Conservation (phyloP, 345 rosid genomes). For the Murraya koenigii region DNA sequence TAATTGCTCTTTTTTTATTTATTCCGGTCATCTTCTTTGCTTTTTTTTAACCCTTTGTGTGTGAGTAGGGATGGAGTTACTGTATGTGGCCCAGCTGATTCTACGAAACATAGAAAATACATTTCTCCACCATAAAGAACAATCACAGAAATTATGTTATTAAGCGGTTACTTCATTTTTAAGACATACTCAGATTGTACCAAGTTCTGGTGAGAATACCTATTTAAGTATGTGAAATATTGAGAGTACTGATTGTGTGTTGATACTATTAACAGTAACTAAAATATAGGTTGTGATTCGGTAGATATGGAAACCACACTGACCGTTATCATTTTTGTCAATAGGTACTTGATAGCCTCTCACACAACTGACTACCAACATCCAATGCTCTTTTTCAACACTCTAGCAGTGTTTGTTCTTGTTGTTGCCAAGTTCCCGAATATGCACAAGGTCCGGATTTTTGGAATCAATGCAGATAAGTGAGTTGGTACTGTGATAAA, state of each 20-base stretch:
- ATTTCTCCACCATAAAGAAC: background rate
- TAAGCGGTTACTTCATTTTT: background rate
- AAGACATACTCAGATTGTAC: background rate
- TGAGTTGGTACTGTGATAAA: constrained; percentile 22
- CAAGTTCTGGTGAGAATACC: background rate
- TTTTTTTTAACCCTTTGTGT: background rate
- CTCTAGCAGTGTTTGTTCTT: constrained; percentile 77
- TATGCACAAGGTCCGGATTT: constrained; percentile 99
- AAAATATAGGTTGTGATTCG: background rate
- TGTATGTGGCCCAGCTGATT: background rate
- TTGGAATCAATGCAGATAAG: constrained; percentile 87
- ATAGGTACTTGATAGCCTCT: constrained; percentile 93
- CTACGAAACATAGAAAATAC: background rate
- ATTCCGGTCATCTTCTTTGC: no score
- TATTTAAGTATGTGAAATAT: background rate
- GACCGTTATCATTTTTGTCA: background rate
- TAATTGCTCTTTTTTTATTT: background rate
- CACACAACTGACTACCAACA: constrained; percentile 93
- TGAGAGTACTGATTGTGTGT: background rate
- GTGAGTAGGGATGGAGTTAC: background rate
- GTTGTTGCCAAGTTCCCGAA: constrained; percentile 97
- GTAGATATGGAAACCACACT: background rate
- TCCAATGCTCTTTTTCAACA: constrained; percentile 92
- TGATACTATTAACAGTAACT: background rate
- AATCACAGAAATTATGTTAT: background rate